Base-by-base conservation (phyloP, 208 protist species). In the Porcisia deanei region DNA sequence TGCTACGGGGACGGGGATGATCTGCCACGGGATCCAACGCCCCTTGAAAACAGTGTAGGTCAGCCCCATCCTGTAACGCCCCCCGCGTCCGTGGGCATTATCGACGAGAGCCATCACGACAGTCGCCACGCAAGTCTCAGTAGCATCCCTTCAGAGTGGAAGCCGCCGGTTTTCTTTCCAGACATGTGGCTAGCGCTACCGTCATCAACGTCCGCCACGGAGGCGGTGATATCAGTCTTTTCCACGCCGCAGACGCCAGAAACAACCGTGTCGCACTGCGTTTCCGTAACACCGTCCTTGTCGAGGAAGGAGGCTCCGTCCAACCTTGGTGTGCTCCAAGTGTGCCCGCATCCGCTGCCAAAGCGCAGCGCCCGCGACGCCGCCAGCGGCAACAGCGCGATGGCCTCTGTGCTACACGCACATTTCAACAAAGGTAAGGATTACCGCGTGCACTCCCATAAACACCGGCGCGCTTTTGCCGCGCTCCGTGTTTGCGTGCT, bases 401-500 rank as follows among this genome's bases (percentile, higher is more conserved):
- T 49, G 6, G 30, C 25, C 63, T 68, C 63, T 43, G 20, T 4
- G 5, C 63, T 4, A 22, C 37, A 45, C 37, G 9, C 7, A 1
- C 47, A 57, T 10, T 58, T 57, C n/a, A 30, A 57, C 25, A 49
- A 39, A 20, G 30, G 12, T 5, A 14, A 34, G 2, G 53, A 2
- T 8, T 30, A 30, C 16, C 76, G 70, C 53, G 78, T 88, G 25
- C 77, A 69, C n/a, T 82, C 72, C 3, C 25, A 30, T 54, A 80
- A 72, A 79, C 71, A 86, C 74, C 80, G 77, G 54, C 81, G 81
- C 49, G 89, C 87, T 53, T 91, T 88, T 67, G 80, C 81, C 47
- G 83, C 80, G 55, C 78, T 96, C 34, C 84, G 84, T 18, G 81
- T 93, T 3, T 91, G 80, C 45, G 76, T 94, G 67, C 71, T 83